phyloP scores from a whole-genome alignment of 805 yeast species.

The Ogataea corticis region DNA sequence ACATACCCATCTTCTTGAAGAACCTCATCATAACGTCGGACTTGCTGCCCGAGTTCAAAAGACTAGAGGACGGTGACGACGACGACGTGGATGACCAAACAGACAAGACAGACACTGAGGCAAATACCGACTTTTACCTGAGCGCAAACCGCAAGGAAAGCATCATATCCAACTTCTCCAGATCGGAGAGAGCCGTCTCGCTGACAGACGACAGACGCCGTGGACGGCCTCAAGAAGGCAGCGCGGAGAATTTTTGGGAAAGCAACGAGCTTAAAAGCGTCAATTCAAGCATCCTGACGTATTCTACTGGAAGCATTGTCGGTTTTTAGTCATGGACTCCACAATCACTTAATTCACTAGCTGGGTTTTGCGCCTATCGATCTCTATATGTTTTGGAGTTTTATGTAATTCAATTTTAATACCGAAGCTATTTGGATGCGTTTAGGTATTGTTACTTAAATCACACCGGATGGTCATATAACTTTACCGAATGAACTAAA shows the following conservation, averaged over 20 bases:
- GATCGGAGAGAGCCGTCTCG: slow-evolving; percentile 5
- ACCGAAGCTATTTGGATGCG: background rate
- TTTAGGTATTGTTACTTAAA: background rate
- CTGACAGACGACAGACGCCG: slow-evolving; percentile 6
- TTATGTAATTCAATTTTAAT: background rate
- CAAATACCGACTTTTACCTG: background rate
- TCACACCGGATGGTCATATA: too few species aligned
- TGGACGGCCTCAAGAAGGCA: slow-evolving; percentile 1
- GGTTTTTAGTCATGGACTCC: slow-evolving; percentile 20
- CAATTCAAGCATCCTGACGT: slow-evolving; percentile 27
- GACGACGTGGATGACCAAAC: slow-evolving; percentile 8
- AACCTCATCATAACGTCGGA: slow-evolving; percentile 29
- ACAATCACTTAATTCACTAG: background rate
- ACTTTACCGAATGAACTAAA: slow-evolving; percentile 1
- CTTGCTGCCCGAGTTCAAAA: slow-evolving; percentile 21
- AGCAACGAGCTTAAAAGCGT: slow-evolving; percentile 22
- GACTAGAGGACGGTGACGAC: slow-evolving; percentile 8
- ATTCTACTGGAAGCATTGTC: slow-evolving; percentile 29
- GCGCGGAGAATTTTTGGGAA: slow-evolving; percentile 28
- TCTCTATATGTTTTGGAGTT: background rate
- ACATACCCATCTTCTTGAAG: slow-evolving; percentile 32
- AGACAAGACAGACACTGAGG: slow-evolving; percentile 13
- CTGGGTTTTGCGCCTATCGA: background rate
- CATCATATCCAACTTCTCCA: slow-evolving; percentile 16
- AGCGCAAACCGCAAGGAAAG: slow-evolving; percentile 17